Evolutionary conservation across 2,329 filamentous ascomycete species (phyloP).

Genomic region (Fusarium hainanense): DNA sequence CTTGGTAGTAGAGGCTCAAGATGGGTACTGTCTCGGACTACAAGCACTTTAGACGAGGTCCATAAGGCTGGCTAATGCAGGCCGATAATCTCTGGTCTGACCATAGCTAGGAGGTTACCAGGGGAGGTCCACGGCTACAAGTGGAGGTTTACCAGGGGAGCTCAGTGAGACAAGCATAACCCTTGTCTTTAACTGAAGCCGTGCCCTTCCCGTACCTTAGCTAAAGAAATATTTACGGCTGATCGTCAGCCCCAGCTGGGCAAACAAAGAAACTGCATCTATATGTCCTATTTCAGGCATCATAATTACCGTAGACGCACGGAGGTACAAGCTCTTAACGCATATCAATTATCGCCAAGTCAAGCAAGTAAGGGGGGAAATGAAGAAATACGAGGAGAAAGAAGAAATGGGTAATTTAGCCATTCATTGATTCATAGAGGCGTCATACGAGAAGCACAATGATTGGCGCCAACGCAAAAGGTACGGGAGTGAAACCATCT

Average conservation of each 20-base stretch:
- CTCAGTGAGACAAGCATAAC: slow-evolving; percentile 19
- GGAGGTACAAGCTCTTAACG: slow-evolving; percentile 2
- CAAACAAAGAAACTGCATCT: neutral
- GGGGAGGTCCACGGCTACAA: neutral
- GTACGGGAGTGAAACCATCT: neutral
- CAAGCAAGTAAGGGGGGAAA: neutral
- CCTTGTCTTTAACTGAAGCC: slow-evolving; percentile 1
- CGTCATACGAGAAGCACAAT: slow-evolving; percentile 29
- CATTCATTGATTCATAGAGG: neutral
- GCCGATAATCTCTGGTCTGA: slow-evolving; percentile 6
- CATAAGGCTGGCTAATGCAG: slow-evolving; percentile 40
- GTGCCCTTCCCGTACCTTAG: neutral
- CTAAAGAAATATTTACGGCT: neutral
- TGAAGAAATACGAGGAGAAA: slow-evolving; percentile 21
- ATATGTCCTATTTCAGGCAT: neutral
- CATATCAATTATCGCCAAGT: neutral
- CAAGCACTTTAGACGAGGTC: neutral
- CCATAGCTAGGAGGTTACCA: neutral
- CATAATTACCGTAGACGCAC: neutral
- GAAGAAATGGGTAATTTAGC: neutral
- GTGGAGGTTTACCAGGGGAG: neutral
- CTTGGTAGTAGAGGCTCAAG: slow-evolving; percentile 21
- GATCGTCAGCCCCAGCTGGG: neutral
- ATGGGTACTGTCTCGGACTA: neutral
- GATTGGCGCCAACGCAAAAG: slow-evolving; percentile 37